Evolutionary conservation across 352 stramenopile genomes (phyloP).

Genomic region (Phytophthora boehmeriae): DNA sequence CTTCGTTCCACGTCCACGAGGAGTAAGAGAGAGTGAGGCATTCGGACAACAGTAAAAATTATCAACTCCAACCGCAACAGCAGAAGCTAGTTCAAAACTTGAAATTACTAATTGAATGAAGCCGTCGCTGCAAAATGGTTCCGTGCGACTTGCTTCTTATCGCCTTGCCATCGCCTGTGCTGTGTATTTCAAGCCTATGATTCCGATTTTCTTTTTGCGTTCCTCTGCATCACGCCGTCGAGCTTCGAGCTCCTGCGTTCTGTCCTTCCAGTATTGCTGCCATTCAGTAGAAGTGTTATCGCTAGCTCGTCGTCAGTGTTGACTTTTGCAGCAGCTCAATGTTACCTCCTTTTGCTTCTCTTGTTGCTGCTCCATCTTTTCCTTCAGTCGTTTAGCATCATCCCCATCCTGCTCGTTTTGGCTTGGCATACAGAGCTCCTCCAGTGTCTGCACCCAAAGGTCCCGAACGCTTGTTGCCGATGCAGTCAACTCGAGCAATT

Average conservation of each 20-base stretch:
- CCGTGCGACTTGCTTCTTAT: slow-evolving; percentile 11
- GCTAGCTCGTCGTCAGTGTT: neutral
- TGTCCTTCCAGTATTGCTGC: slow-evolving; percentile 78
- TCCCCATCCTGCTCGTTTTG: slow-evolving; percentile 30
- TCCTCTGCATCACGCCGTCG: slow-evolving; percentile 65
- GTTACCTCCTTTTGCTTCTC: slow-evolving; percentile 67
- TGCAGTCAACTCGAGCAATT: slow-evolving; percentile 67
- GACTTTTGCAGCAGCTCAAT: neutral
- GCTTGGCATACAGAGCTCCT: slow-evolving; percentile 50
- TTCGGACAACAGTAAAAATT: neutral
- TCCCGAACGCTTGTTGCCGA: slow-evolving; percentile 46
- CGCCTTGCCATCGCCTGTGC: slow-evolving; percentile 49
- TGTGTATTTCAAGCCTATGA: slow-evolving; percentile 78
- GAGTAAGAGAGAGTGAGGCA: neutral
- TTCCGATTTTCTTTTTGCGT: slow-evolving; percentile 76
- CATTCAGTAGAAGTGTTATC: neutral
- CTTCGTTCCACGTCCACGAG: slow-evolving; percentile 82
- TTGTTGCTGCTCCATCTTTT: slow-evolving; percentile 59
- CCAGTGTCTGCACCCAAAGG: slow-evolving; percentile 72
- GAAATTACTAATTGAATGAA: slow-evolving; percentile 17
- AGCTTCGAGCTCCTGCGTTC: slow-evolving; percentile 64
- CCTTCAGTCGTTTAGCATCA: slow-evolving; percentile 48
- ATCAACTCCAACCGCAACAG: neutral
- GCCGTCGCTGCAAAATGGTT: neutral
- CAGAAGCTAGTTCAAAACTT: neutral